These are phyloP conservation scores for Trichosporon faecale DNA, from an alignment of 1,284 basidiomycete genomes.

Conservation along the genomic window DNA sequence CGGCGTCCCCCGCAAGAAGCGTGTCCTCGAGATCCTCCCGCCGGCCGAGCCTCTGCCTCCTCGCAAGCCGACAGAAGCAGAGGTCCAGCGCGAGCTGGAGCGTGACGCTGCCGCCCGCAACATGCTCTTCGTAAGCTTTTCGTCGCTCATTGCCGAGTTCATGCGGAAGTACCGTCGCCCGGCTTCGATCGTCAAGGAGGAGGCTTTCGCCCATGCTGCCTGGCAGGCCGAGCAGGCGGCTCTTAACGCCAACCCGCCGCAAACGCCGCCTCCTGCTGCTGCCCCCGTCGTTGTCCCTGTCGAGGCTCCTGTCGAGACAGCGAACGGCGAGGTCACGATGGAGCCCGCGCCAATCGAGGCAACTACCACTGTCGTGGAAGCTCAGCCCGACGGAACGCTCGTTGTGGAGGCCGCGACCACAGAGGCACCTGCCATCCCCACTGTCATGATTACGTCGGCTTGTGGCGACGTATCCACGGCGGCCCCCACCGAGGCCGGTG, in stretches of 20 bases:
- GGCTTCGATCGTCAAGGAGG: conserved; percentile 66
- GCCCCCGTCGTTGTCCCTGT: neutral
- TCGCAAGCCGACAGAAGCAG: conserved; percentile 73
- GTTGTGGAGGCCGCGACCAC: conserved; percentile 11
- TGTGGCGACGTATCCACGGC: neutral
- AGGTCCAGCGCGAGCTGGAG: conserved; percentile 78
- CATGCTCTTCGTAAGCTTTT: conserved; percentile 79
- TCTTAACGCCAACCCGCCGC: conserved; percentile 7
- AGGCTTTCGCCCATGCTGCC: conserved; percentile 25
- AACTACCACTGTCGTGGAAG: conserved; percentile 1
- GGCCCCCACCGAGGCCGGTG: neutral
- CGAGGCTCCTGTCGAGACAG: neutral
- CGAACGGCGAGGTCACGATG: neutral
- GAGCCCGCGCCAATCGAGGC: neutral
- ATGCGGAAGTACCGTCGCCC: conserved; percentile 93
- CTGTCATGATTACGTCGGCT: neutral
- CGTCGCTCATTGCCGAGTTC: conserved; percentile 81
- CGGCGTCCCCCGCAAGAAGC: conserved; percentile 75
- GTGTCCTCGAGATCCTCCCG: conserved; percentile 80
- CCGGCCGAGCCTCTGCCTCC: conserved; percentile 88
- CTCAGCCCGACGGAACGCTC: no score
- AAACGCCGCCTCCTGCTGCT: neutral
- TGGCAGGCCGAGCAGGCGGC: conserved; percentile 29
- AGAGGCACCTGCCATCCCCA: neutral
- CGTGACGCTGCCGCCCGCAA: conserved; percentile 76